Evolutionary conservation across 805 yeast species (phyloP).

Genomic region (Candida cerambycidarum): DNA sequence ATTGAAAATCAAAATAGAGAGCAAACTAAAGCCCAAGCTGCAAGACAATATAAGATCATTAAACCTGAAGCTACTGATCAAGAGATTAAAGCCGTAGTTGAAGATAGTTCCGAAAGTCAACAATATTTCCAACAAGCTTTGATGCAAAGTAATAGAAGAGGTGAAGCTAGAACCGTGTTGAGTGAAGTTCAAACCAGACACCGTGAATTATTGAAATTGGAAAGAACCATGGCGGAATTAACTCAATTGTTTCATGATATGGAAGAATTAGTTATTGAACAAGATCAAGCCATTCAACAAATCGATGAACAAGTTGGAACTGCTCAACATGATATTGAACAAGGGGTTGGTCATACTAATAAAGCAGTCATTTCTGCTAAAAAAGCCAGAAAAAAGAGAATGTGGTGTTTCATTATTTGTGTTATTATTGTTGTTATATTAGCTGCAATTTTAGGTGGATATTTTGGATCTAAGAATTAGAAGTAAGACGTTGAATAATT

Average conservation of each 20-base stretch:
- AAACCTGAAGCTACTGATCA: constrained; percentile 81
- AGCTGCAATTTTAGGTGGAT: constrained; percentile 68
- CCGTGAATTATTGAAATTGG: constrained; percentile 90
- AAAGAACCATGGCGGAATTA: constrained; percentile 92
- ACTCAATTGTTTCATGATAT: constrained; percentile 93
- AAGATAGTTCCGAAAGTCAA: constrained; percentile 71
- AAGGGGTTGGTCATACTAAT: constrained; percentile 91
- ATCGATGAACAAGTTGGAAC: constrained; percentile 75
- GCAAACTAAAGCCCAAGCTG: constrained; percentile 82
- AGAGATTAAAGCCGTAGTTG: constrained; percentile 83
- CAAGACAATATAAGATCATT: constrained; percentile 87
- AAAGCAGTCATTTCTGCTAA: constrained; percentile 87
- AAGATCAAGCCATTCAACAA: constrained; percentile 82
- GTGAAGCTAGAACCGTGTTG: constrained; percentile 92
- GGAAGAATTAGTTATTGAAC: constrained; percentile 95
- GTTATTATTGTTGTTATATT: constrained; percentile 59
- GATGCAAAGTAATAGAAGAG: constrained; percentile 81
- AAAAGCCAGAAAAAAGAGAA: constrained; percentile 86
- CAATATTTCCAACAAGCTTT: constrained; percentile 95
- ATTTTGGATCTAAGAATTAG: constrained; percentile 36
- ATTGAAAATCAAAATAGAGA: constrained; percentile 85
- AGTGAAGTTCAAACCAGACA: constrained; percentile 96
- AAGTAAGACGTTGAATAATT: neutral
- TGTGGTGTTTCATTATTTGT: constrained; percentile 75
- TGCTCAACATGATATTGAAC: constrained; percentile 89